Percentiles rank a stretch among this genome's conserved stretches.
These are phyloP conservation scores for Striga hermonthica DNA, from an alignment of 305 asterid genomes.

Conservation along the genomic window DNA sequence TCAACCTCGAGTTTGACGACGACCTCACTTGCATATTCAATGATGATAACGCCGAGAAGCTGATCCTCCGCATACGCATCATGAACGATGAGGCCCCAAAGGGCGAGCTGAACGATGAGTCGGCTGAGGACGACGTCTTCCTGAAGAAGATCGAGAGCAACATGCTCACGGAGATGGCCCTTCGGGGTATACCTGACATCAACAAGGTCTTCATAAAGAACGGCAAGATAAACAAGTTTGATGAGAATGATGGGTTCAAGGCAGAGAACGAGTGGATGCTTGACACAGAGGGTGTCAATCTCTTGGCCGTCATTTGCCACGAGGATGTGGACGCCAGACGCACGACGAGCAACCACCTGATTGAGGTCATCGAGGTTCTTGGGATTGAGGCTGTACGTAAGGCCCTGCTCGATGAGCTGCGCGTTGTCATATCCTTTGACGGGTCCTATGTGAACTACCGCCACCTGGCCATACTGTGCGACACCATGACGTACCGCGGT, in stretches of 20 bases:
- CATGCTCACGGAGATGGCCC: conserved; percentile 99
- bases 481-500: conserved; percentile 98
- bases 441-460: conserved; percentile 96
- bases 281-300: conserved; percentile 97
- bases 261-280: conserved; percentile 96
- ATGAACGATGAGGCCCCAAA: conserved; percentile 98
- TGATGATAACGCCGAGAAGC: conserved; percentile 95
- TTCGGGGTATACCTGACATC: conserved; percentile 96
- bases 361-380: conserved; percentile 93
- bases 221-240: conserved; percentile 70
- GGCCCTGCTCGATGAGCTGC: conserved; percentile 86
- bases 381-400: conserved; percentile 97
- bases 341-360: conserved; percentile 95
- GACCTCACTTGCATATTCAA: conserved; percentile 90
- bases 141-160: conserved; percentile 94
- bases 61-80: conserved; percentile 96
- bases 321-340: conserved; percentile 90
- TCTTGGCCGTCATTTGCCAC: conserved; percentile 85
- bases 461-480: conserved; percentile 91
- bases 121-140: conserved; percentile 98
- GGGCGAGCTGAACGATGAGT: conserved; percentile 79
- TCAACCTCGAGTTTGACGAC: conserved; percentile 81
- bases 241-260: conserved; percentile 78
- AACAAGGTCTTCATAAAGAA: conserved; percentile 92
- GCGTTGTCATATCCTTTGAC: conserved; percentile 93